Percentiles rank a stretch among this genome's conserved stretches.
Evolutionary conservation across 148 eudicot species (phyloP).

Genomic region (Rhododendron ferrugineum): DNA sequence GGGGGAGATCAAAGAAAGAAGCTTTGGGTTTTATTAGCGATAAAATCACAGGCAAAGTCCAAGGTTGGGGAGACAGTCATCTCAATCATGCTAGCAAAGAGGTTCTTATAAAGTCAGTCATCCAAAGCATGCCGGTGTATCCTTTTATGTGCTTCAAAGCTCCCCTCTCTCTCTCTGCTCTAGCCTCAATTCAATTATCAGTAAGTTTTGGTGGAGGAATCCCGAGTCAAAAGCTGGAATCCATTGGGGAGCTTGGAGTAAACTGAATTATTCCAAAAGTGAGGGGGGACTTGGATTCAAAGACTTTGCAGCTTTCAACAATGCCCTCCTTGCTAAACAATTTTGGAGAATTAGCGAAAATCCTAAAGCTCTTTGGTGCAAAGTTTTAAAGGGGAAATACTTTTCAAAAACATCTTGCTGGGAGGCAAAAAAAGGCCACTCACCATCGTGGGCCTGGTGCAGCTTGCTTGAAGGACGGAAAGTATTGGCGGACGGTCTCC

Average conservation of each 20-base stretch:
- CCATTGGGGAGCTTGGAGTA: neutral
- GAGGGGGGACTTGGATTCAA: neutral
- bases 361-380: neutral
- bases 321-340: neutral
- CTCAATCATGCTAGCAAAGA: neutral
- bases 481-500: rapidly evolving
- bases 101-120: neutral
- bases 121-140: neutral
- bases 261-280: rapidly evolving
- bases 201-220: neutral
- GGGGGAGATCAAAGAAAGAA: neutral
- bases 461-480: neutral
- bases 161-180: neutral
- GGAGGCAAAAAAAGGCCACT: neutral
- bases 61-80: neutral
- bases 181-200: neutral
- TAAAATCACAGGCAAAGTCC: neutral
- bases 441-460: neutral
- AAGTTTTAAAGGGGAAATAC: neutral
- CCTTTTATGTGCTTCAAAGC: neutral
- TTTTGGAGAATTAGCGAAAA: neutral
- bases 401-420: neutral
- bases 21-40: neutral
- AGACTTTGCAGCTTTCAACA: neutral
- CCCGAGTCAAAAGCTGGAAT: rapidly evolving